Conservation (phyloP, 2,329 filamentous ascomycete species). For the Exophiala calicioides region DNA sequence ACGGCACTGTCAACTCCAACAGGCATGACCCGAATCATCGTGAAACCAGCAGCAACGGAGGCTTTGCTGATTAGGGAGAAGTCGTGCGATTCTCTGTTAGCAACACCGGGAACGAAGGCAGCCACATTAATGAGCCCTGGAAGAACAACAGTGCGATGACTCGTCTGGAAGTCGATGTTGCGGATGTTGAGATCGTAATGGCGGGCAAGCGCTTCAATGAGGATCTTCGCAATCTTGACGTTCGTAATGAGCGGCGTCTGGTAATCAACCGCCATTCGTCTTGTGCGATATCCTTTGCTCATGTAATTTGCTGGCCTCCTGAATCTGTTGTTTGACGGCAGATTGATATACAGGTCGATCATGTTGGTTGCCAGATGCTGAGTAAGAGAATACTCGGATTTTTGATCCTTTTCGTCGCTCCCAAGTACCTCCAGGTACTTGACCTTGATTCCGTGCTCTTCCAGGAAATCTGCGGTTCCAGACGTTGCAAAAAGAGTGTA, state of each 20-base stretch:
- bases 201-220: slow-evolving; percentile 89
- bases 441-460: slow-evolving; percentile 86
- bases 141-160: slow-evolving; percentile 72
- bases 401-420: slow-evolving; percentile 77
- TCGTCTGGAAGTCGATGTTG: slow-evolving; percentile 87
- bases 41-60: slow-evolving; percentile 73
- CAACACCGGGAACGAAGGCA: slow-evolving; percentile 76
- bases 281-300: slow-evolving; percentile 94
- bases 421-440: slow-evolving; percentile 90
- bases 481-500: slow-evolving; percentile 96
- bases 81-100: slow-evolving; percentile 64
- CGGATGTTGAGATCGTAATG: slow-evolving; percentile 83
- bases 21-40: slow-evolving; percentile 78
- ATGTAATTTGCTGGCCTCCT: slow-evolving; percentile 96
- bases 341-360: slow-evolving; percentile 98
- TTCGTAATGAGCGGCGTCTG: slow-evolving; percentile 97
- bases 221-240: slow-evolving; percentile 97
- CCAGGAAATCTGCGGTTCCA: slow-evolving; percentile 93
- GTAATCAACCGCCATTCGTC: slow-evolving; percentile 97
- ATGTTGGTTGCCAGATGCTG: slow-evolving; percentile 97
- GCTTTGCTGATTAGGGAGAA: slow-evolving; percentile 70
- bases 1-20: slow-evolving; percentile 71
- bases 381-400: slow-evolving; percentile 93
- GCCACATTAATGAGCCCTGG: slow-evolving; percentile 77
- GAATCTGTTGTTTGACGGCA: slow-evolving; percentile 98